Conservation (phyloP, 176 grass and related monocot species). For the Carex myosuroides region DNA sequence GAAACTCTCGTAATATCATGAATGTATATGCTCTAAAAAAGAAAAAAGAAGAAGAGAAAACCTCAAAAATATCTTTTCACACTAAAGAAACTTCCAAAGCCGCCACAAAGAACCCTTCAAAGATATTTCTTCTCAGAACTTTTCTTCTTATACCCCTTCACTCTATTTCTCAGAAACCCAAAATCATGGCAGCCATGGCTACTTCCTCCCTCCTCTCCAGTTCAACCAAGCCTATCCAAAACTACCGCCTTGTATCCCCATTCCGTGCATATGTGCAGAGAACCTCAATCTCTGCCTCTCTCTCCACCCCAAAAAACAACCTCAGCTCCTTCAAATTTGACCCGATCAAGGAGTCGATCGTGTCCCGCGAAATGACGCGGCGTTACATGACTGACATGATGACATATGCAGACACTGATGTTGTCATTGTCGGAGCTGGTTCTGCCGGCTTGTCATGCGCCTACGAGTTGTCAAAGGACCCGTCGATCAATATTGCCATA, state of each 20-base stretch:
- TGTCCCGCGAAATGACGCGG: conserved; percentile 85
- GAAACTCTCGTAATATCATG: no score
- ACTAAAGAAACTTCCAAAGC: conserved; percentile 18
- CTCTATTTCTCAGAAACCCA: neutral
- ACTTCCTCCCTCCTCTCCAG: conserved; percentile 29
- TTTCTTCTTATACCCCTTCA: conserved; percentile 33
- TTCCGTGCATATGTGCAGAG: neutral
- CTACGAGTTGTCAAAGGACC: conserved; percentile 96
- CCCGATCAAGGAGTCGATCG: conserved; percentile 82
- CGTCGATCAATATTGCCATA: conserved; percentile 52
- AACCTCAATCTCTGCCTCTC: conserved; percentile 28
- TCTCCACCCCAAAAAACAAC: conserved; percentile 49
- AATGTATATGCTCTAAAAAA: no score
- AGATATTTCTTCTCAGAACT: conserved; percentile 39
- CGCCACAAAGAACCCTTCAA: neutral
- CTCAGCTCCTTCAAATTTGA: conserved; percentile 59
- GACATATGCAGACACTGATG: conserved; percentile 88
- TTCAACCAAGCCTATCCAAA: conserved; percentile 30
- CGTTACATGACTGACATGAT: conserved; percentile 99
- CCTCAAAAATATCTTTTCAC: conserved; percentile 5
- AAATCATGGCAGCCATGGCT: conserved; percentile 47
- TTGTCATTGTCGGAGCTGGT: conserved; percentile 74
- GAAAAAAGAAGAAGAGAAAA: neutral
- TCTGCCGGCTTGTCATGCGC: conserved; percentile 89
- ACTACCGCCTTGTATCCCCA: conserved; percentile 8